Conservation (phyloP, 306 rosid species). For the Prinsepia uniflora region DNA sequence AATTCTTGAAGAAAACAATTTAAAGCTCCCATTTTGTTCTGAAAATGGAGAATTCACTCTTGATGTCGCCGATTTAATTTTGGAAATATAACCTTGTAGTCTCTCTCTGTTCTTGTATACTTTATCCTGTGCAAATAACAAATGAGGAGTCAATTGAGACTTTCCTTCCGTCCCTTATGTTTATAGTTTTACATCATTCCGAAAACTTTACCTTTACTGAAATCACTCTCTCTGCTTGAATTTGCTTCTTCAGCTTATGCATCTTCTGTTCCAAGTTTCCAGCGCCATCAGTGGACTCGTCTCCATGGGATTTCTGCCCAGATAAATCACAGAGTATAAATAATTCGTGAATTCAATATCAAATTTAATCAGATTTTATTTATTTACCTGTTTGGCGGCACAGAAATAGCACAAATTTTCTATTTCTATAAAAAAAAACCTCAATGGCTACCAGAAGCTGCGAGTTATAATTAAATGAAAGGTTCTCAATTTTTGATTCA, state of each 20-base stretch:
- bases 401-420: neutral
- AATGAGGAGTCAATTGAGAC: neutral
- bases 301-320: constrained; percentile 43
- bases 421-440: neutral
- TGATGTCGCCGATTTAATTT: constrained; percentile 36
- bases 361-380: neutral
- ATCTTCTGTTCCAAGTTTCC: constrained; percentile 57
- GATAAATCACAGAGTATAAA: neutral
- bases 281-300: constrained; percentile 34
- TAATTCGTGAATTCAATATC: neutral
- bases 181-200: neutral
- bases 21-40: constrained; percentile 32
- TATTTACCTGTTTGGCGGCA: neutral
- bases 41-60: constrained; percentile 23
- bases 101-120: constrained; percentile 58
- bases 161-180: neutral
- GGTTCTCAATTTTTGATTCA: constrained; percentile 9
- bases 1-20: constrained; percentile 60
- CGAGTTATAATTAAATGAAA: neutral
- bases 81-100: constrained; percentile 44
- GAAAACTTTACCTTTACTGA: constrained; percentile 45
- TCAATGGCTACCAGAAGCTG: neutral
- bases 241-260: constrained; percentile 66
- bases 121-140: constrained; percentile 46
- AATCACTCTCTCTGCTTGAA: constrained; percentile 63